phyloP scores from a whole-genome alignment of 2,329 filamentous ascomycete species.

The Aureobasidium sp. region DNA sequence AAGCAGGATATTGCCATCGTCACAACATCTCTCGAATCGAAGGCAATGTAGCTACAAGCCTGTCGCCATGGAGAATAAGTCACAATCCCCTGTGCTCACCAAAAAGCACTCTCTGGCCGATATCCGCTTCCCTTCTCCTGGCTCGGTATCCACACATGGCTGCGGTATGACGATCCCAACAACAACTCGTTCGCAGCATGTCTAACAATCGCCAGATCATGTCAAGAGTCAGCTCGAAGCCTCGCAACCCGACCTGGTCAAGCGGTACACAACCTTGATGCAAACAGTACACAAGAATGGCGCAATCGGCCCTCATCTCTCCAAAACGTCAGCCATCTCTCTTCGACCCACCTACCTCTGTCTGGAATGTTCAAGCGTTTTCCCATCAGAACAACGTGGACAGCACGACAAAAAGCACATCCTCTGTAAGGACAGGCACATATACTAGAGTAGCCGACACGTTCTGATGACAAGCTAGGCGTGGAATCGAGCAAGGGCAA shows the following conservation, averaged over 20 bases:
- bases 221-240: constrained; percentile 62
- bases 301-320: constrained; percentile 61
- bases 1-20: neutral
- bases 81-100: constrained; percentile 34
- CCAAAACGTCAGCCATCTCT: constrained; percentile 39
- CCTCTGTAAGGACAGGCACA: constrained; percentile 52
- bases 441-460: neutral
- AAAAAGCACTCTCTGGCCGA: constrained; percentile 26
- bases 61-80: constrained; percentile 8
- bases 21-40: neutral
- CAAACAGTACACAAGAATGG: constrained; percentile 62
- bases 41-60: neutral
- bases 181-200: constrained; percentile 55
- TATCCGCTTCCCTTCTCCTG: constrained; percentile 15
- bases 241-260: constrained; percentile 60
- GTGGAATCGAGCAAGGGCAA: constrained; percentile 70
- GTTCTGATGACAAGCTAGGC: constrained; percentile 41
- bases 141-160: constrained; percentile 26
- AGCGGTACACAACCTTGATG: constrained; percentile 65
- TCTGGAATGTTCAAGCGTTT: constrained; percentile 63
- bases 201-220: constrained; percentile 53
- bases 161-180: constrained; percentile 34
- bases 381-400: constrained; percentile 57
- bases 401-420: constrained; percentile 66
- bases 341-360: constrained; percentile 51